Evolutionary conservation across 2,329 filamentous ascomycete genomes (phyloP).

Genomic region (Colletotrichum eremochloae): DNA sequence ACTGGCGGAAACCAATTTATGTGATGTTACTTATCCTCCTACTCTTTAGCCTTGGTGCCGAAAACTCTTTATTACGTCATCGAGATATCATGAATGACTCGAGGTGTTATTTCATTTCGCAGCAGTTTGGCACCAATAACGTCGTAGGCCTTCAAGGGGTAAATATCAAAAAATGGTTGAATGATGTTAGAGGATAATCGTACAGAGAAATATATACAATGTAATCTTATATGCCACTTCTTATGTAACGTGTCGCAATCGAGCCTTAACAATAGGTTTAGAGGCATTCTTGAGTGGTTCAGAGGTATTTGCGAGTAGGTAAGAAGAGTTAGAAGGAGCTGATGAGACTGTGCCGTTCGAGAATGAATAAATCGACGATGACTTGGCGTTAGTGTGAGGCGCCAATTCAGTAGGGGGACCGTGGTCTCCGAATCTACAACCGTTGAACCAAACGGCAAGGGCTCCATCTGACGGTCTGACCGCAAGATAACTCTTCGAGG

Average conservation of each 20-base stretch:
- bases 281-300: neutral
- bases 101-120: too few species aligned
- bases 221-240: neutral
- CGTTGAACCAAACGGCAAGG: neutral
- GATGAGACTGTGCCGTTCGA: neutral
- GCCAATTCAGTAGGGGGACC: neutral
- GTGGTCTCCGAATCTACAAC: neutral
- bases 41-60: too few species aligned
- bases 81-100: too few species aligned
- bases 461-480: neutral
- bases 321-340: neutral
- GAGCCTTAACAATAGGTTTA: neutral
- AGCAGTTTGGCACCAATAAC: too few species aligned
- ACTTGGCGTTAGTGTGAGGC: neutral
- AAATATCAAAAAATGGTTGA: too few species aligned
- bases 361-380: neutral
- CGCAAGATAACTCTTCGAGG: neutral
- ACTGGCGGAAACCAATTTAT: too few species aligned
- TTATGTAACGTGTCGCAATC: neutral
- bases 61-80: too few species aligned
- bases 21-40: too few species aligned
- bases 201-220: neutral
- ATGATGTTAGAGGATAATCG: neutral
- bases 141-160: too few species aligned
- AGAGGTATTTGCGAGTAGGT: neutral